Percentiles rank a stretch among this genome's conserved stretches.
Evolutionary conservation across 208 protist genomes (phyloP).

Genomic region (Histomonas meleagridis): DNA sequence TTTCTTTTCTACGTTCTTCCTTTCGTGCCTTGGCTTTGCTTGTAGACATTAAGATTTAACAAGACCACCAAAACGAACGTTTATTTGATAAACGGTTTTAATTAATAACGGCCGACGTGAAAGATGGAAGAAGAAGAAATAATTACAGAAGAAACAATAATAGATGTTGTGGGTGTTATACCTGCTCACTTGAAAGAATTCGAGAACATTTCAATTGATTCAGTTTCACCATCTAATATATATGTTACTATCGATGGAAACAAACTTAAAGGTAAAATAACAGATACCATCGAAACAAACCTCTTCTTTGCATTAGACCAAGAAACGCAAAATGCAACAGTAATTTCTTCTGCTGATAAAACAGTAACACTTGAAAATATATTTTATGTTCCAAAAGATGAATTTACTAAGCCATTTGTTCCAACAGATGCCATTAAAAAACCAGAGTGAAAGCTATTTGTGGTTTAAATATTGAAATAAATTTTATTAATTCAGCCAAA

Average conservation of each 20-base stretch:
- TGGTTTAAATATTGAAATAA: too few species aligned
- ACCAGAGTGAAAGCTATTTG: too few species aligned
- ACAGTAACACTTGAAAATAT: neutral
- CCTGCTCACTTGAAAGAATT: slow-evolving; percentile 4
- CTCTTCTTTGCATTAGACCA: neutral
- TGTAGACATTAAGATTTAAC: too few species aligned
- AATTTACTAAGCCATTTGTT: slow-evolving; percentile 32
- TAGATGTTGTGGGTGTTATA: neutral
- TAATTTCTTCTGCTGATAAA: neutral
- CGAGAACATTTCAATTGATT: neutral
- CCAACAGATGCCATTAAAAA: neutral
- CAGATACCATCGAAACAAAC: neutral
- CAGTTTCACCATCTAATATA: neutral
- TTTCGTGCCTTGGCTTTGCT: neutral
- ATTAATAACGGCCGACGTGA: too few species aligned
- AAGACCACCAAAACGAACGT: too few species aligned
- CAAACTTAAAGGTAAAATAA: neutral
- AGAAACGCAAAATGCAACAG: neutral
- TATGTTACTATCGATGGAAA: neutral
- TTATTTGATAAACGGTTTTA: too few species aligned
- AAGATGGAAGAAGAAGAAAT: neutral
- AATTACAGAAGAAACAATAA: neutral
- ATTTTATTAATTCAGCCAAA: too few species aligned
- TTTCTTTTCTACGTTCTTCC: neutral
- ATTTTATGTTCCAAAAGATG: neutral